Percentiles rank a stretch among this genome's conserved stretches.
phyloP scores from a whole-genome alignment of 192 early-diverging fungal genomes.

The Geranomyces michiganensis region DNA sequence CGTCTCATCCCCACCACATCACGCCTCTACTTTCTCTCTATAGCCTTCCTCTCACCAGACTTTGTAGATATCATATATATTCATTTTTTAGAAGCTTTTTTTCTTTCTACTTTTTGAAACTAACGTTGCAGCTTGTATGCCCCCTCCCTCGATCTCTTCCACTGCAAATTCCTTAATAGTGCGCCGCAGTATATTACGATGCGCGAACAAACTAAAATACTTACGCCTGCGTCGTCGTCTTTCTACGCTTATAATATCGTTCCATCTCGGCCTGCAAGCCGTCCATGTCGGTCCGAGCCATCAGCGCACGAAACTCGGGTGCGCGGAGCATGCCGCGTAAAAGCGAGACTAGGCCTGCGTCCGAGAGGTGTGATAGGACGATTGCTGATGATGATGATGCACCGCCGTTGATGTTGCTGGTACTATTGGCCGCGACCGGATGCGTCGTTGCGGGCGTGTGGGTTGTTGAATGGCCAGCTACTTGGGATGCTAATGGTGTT shows the following conservation, averaged over 20 bases:
- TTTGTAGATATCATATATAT: no score
- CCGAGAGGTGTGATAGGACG: not conserved
- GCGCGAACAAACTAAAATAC: no score
- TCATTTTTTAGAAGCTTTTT: no score
- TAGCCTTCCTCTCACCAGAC: no score
- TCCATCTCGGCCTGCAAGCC: slow-evolving; percentile 6
- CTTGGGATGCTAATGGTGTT: not conserved
- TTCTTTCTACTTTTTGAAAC: no score
- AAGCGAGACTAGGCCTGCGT: slow-evolving; percentile 2
- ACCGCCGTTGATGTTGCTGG: not conserved
- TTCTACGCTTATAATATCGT: not conserved
- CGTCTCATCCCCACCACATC: no score
- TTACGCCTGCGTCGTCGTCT: no score
- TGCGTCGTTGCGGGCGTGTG: not conserved
- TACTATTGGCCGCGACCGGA: not conserved
- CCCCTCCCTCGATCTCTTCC: no score
- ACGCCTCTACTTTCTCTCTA: no score
- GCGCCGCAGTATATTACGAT: no score
- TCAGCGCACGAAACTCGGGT: slow-evolving; percentile 4
- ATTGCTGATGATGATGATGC: not conserved
- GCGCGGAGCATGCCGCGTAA: not conserved
- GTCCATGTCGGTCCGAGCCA: slow-evolving; percentile 7
- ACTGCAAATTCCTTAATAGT: no score
- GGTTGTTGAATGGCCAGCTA: not conserved
- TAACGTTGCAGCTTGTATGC: no score